A percentile compares a stretch with the other conserved stretches of the same genome.
These are phyloP conservation scores for Pyrenophora graminea DNA, from an alignment of 2,329 filamentous ascomycete genomes.

Conservation along the genomic window DNA sequence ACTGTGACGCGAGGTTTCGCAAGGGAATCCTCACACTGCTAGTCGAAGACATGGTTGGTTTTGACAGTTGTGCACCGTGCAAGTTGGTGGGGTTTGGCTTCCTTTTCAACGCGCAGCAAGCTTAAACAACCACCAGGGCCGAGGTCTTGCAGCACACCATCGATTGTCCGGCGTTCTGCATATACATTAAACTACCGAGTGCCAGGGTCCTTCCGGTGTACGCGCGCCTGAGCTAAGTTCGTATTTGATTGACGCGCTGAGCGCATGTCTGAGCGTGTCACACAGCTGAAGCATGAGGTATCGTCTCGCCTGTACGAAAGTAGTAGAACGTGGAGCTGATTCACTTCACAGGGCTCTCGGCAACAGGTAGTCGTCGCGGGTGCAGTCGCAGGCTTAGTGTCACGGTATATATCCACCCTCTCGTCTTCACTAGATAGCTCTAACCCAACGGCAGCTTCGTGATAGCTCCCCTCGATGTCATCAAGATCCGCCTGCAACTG, in stretches of 20 bases:
- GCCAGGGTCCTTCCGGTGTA: slow-evolving; percentile 16
- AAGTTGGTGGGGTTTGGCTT: slow-evolving; percentile 18
- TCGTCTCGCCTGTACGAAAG: slow-evolving; percentile 2
- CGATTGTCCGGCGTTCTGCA: slow-evolving; percentile 23
- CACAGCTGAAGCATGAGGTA: slow-evolving; percentile 72
- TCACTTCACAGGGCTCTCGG: slow-evolving; percentile 61
- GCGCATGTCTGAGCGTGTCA: slow-evolving; percentile 68
- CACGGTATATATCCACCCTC: slow-evolving; percentile 63
- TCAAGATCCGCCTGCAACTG: slow-evolving; percentile 96
- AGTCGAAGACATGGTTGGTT: slow-evolving; percentile 34
- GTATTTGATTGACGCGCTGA: slow-evolving; percentile 33
- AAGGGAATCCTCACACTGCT: slow-evolving; percentile 24
- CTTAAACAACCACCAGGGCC: slow-evolving; percentile 21
- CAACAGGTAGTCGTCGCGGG: slow-evolving; percentile 68
- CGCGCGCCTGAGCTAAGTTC: slow-evolving; percentile 21
- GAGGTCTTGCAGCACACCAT: slow-evolving; percentile 15
- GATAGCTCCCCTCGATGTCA: slow-evolving; percentile 91
- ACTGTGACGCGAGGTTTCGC: neutral
- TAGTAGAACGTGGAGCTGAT: neutral
- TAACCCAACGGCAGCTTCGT: slow-evolving; percentile 67
- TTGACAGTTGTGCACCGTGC: slow-evolving; percentile 10
- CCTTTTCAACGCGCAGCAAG: slow-evolving; percentile 24
- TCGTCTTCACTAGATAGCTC: neutral
- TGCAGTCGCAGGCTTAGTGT: slow-evolving; percentile 79
- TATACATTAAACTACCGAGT: slow-evolving; percentile 10